Evolutionary conservation across 148 eudicot genomes (phyloP), one percentile per base, ranked within the genome.

Genomic region (Dysphania ambrosioides): DNA sequence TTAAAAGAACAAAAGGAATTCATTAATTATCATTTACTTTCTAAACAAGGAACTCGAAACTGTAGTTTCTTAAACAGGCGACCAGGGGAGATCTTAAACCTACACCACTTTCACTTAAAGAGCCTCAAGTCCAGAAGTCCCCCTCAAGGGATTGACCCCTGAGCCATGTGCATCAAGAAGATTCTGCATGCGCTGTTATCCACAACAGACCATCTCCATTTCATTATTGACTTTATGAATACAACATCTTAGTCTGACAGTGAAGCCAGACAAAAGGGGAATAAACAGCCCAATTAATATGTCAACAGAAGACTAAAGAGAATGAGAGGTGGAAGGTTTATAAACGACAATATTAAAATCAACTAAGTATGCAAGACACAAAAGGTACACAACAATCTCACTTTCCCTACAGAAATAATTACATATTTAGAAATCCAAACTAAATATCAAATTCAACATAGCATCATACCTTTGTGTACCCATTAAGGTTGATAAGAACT

Each of bases 401-500:
- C 68, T 65, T 65, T 36, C 13, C 47, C 27, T 11, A n/a, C 68
- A 65, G 16, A 23, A 21, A 65, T 21, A 36, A 24, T 11, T 47
- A 38, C 13, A 65, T 36, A 5, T 10, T 21, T 19, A 21, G 65
- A 51, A 16, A 38, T 36, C 15, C 41, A 67, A 15, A 47, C 40
- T 47, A 47, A 47, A 6, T 21, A 47, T 47, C 30, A 38, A 79
- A 30, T 44, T 53, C n/a, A 56, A 31, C 36, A 65, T 61, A 32
- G 62, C 73, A 57, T 41, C 55, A 19, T 82, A 95, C 99, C 96
- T 95, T 95, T 12, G 99, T 95, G 74, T 92, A 95, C 29, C 99
- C 99, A 85, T 92, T 95, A 73, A 95, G 99, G 76, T 95, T 92
- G 70, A 95, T 72, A 58, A 95, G 93, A 74, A 95, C 82, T 57